These are phyloP conservation scores for Rubia occidens DNA, from an alignment of 305 asterid genomes.

Conservation along the genomic window DNA sequence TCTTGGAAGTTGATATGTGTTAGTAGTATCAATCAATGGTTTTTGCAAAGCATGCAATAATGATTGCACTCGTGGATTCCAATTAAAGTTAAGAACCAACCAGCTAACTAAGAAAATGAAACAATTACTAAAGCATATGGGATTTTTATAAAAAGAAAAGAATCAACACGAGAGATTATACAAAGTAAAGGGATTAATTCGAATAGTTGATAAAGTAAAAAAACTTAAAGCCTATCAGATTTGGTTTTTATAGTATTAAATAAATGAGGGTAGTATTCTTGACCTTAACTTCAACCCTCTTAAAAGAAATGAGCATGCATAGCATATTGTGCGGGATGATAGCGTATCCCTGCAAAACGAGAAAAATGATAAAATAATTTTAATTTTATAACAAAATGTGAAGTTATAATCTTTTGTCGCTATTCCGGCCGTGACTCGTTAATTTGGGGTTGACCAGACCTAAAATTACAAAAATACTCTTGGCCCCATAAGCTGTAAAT, in stretches of 20 bases:
- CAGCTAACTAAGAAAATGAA: conserved; percentile 17
- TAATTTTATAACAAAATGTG: too few species aligned
- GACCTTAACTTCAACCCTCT: background rate
- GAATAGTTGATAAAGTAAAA: background rate
- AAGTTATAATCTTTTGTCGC: too few species aligned
- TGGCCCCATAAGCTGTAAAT: too few species aligned
- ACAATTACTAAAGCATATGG: conserved; percentile 25
- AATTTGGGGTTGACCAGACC: too few species aligned
- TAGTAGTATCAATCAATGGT: background rate
- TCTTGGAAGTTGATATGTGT: conserved; percentile 8
- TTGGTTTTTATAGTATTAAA: conserved; percentile 2
- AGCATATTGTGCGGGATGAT: too few species aligned
- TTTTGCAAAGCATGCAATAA: conserved; percentile 13
- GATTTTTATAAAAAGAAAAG: conserved; percentile 2
- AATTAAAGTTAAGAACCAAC: conserved; percentile 10
- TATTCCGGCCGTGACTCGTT: too few species aligned
- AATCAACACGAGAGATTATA: conserved; percentile 11
- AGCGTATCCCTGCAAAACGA: too few species aligned
- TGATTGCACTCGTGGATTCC: conserved; percentile 70
- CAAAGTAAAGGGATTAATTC: conserved; percentile 3
- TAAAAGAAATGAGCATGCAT: background rate
- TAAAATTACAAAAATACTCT: too few species aligned
- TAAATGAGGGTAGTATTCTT: conserved; percentile 13
- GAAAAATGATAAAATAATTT: too few species aligned
- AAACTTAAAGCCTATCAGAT: background rate